These are phyloP conservation scores for Fusarium nanum DNA, from an alignment of 2,329 filamentous ascomycete genomes.

Conservation along the genomic window DNA sequence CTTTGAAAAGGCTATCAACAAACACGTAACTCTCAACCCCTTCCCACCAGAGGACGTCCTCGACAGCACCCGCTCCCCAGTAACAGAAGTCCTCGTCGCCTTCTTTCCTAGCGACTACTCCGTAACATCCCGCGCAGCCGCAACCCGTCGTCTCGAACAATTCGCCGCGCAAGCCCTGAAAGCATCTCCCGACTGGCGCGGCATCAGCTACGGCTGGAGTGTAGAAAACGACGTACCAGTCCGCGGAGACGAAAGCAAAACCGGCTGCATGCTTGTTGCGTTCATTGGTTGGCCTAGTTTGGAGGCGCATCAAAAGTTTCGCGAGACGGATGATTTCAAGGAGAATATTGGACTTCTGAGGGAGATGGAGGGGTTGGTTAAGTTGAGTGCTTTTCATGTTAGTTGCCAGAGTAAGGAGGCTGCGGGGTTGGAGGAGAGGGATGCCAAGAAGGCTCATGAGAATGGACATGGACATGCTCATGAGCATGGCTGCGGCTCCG, in stretches of 20 bases:
- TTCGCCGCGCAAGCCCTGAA: slow-evolving; percentile 36
- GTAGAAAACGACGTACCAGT: slow-evolving; percentile 49
- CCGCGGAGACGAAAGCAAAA: slow-evolving; percentile 44
- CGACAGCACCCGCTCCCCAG: slow-evolving; percentile 31
- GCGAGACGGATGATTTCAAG: slow-evolving; percentile 52
- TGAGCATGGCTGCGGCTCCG: slow-evolving; percentile 23
- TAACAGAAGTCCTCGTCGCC: slow-evolving; percentile 39
- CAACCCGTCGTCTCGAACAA: slow-evolving; percentile 31
- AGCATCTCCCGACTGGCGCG: slow-evolving; percentile 35
- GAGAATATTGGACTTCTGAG: slow-evolving; percentile 46
- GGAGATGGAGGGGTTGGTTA: slow-evolving; percentile 38
- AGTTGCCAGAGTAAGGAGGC: slow-evolving; percentile 36
- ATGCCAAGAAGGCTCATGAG: slow-evolving; percentile 25
- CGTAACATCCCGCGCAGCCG: slow-evolving; percentile 31
- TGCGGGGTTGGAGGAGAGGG: slow-evolving; percentile 5
- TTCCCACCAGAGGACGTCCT: slow-evolving; percentile 42
- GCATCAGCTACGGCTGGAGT: slow-evolving; percentile 49
- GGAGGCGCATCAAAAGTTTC: slow-evolving; percentile 52
- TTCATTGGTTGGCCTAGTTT: slow-evolving; percentile 55
- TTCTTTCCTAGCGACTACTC: slow-evolving; percentile 41
- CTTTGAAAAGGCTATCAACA: slow-evolving; percentile 32
- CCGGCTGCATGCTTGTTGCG: slow-evolving; percentile 40
- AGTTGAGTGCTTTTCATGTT: slow-evolving; percentile 40
- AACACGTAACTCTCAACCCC: slow-evolving; percentile 40
- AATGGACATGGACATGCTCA: slow-evolving; percentile 24